phyloP scores from a whole-genome alignment of 2,329 filamentous ascomycete species.

The Pseudogymnoascus sp. region DNA sequence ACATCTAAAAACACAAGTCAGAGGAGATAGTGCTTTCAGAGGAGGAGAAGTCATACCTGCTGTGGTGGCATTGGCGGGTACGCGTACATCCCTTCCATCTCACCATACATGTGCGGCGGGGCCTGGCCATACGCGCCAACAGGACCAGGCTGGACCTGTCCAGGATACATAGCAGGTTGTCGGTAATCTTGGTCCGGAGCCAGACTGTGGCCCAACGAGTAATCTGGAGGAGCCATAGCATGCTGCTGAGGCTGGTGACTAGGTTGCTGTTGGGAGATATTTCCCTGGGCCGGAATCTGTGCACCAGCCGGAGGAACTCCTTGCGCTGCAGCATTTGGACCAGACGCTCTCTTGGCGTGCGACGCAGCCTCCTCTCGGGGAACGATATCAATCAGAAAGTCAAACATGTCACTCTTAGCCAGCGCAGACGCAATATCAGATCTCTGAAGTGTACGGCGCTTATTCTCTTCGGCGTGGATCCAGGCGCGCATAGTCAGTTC shows the following conservation, averaged over 20 bases:
- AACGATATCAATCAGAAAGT: slow-evolving; percentile 98
- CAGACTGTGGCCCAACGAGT: slow-evolving; percentile 55
- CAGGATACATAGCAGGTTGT: slow-evolving; percentile 72
- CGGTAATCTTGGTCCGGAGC: slow-evolving; percentile 70
- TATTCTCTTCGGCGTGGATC: slow-evolving; percentile 99
- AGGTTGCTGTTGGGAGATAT: slow-evolving; percentile 38
- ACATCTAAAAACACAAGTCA: slow-evolving; percentile 28
- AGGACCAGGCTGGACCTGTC: slow-evolving; percentile 66
- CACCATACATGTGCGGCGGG: slow-evolving; percentile 67
- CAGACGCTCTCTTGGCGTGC: slow-evolving; percentile 66
- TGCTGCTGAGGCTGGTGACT: slow-evolving; percentile 50
- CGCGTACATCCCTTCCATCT: slow-evolving; percentile 77
- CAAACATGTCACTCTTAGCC: slow-evolving; percentile 98
- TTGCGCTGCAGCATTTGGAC: slow-evolving; percentile 38
- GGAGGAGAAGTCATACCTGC: slow-evolving; percentile 50
- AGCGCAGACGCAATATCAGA: slow-evolving; percentile 94
- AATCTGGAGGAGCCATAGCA: slow-evolving; percentile 52
- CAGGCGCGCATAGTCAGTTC: slow-evolving; percentile 98
- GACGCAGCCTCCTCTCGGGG: slow-evolving; percentile 86
- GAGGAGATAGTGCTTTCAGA: background rate
- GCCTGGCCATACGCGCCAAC: slow-evolving; percentile 67
- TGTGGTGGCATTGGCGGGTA: slow-evolving; percentile 76
- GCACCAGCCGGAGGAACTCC: slow-evolving; percentile 39
- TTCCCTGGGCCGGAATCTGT: slow-evolving; percentile 43
- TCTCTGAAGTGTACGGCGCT: slow-evolving; percentile 86